These are phyloP conservation scores for Poa pratensis DNA, from an alignment of 176 grass and related monocot species.

Conservation along the genomic window DNA sequence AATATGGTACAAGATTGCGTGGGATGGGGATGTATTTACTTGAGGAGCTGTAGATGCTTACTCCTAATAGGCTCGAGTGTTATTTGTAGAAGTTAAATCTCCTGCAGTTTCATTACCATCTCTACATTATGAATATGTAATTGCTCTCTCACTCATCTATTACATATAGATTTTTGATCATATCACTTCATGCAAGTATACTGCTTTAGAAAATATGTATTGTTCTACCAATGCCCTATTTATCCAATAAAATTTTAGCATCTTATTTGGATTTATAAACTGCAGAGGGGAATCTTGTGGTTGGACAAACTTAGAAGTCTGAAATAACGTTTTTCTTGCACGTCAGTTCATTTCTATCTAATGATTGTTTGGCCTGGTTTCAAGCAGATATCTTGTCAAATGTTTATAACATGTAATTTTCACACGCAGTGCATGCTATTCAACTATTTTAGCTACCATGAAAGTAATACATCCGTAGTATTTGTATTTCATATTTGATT, in stretches of 20 bases:
- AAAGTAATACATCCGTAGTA: neutral
- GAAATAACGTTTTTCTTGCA: neutral
- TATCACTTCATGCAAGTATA: neutral
- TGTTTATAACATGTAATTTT: neutral
- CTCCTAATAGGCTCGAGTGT: conserved; percentile 7
- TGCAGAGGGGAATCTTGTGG: neutral
- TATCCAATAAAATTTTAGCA: neutral
- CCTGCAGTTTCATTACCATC: neutral
- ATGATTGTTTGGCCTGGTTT: neutral
- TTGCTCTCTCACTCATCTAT: neutral
- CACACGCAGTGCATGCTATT: neutral
- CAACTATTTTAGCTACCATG: neutral
- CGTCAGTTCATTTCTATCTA: conserved; percentile 20
- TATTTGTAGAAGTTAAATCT: neutral
- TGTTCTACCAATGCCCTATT: neutral
- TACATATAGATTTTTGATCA: neutral
- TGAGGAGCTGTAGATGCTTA: neutral
- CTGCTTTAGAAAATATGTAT: neutral
- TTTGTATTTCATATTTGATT: conserved; percentile 29
- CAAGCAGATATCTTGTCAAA: conserved; percentile 10
- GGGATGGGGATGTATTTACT: neutral
- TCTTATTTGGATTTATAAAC: conserved; percentile 16
- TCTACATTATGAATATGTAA: neutral
- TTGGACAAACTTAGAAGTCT: neutral
- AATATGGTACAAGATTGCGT: neutral